These are phyloP conservation scores for Annona cherimola DNA, from an alignment of 164 flowering plant species.

Conservation along the genomic window DNA sequence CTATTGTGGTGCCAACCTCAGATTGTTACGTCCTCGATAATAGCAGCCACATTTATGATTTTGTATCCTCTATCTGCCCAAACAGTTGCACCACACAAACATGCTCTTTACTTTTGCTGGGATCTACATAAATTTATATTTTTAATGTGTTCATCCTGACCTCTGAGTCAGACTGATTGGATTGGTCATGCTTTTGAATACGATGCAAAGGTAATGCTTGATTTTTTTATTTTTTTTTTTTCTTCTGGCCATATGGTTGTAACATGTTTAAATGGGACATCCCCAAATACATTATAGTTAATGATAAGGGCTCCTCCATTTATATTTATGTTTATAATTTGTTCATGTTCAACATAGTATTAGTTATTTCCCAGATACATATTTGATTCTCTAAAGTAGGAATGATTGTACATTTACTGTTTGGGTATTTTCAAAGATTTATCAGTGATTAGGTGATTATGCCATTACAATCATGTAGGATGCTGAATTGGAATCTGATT, in stretches of 20 bases:
- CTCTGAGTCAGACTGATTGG: constrained; percentile 59
- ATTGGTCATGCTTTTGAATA: constrained; percentile 65
- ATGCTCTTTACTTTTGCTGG: not conserved
- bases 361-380: not conserved
- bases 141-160: constrained; percentile 30
- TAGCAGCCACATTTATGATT: constrained; percentile 70
- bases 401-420: not conserved
- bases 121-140: constrained; percentile 6
- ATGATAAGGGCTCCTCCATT: not conserved
- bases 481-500: constrained; percentile 39
- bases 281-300: not conserved
- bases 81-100: not conserved
- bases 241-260: not conserved
- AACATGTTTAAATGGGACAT: too few relatives aligned
- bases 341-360: not conserved
- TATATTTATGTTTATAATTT: not conserved
- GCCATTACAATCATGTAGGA: constrained; percentile 35
- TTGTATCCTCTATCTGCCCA: constrained; percentile 58
- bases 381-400: not conserved
- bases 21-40: constrained; percentile 80
- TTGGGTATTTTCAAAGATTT: not conserved
- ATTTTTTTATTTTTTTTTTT: too few relatives aligned
- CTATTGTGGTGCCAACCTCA: constrained; percentile 63
- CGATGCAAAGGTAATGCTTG: constrained; percentile 45
- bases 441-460: not conserved